Evolutionary conservation across 2,329 filamentous ascomycete genomes (phyloP), one percentile per base, ranked within the genome.

Genomic region (Hymenoscyphus salicellus): DNA sequence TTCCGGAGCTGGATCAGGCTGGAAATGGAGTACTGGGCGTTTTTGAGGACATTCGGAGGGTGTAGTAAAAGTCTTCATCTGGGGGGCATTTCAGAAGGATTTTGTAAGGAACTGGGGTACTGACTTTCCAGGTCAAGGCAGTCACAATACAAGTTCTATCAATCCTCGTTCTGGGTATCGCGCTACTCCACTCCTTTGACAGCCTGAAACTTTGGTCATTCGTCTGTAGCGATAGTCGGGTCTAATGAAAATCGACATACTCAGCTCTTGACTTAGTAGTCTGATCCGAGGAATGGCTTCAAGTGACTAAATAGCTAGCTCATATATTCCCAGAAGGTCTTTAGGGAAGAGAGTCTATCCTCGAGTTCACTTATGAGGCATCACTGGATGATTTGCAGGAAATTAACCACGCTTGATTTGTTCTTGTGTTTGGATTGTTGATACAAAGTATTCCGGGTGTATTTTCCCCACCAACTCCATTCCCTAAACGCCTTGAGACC

Each of bases 401-500:
- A 14, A 26, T 4, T 20, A 23, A 10, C 4, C 10, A 28, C 20
- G 14, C 20, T 3, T 52, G 8, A 14, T 23, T 14, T 52, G 23
- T 52, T 52, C 20, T 26, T 28, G 10, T 23, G 23, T 23, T 52
- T 23, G 46, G 20, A 23, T 52, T 52, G 20, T 52, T 52, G 23
- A 52, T 52, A 52, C 46, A 52, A 52, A 26, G 46, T 52, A 57
- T 57, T 36, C 16, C 32, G 17, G 28, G 16, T 33, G 10, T n/a
- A 32, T 57, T 36, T 57, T 17, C 32, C n/a, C 28, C 52, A 28
- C 52, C 55, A 57, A 57, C 28, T 57, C 55, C 55, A 28, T 52
- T 8, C 43, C 46, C 20, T 52, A 52, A 52, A 52, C 46, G 46
- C 46, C 46, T 26, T 14, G 10, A 52, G 46, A 26, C 10, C 46